A percentile compares a stretch with the other conserved stretches of the same genome.
Conservation (phyloP, 495 filamentous ascomycete species). For the Annulohypoxylon nitens region DNA sequence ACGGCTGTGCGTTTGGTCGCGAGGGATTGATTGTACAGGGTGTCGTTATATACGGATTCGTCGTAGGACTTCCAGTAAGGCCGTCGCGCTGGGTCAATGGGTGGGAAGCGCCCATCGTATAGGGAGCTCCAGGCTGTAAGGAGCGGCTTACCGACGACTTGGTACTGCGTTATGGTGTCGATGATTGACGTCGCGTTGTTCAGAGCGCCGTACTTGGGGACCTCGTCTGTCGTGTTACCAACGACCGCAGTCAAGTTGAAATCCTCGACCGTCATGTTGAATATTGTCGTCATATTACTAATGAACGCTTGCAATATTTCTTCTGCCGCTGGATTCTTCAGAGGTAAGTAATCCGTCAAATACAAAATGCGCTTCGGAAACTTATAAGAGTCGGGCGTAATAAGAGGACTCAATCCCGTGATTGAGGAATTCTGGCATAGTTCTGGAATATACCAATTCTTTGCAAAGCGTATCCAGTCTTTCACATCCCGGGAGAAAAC, state of each 20-base stretch:
- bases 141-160: conserved; percentile 47
- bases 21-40: conserved; percentile 47
- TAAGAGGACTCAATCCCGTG: conserved; percentile 52
- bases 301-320: conserved; percentile 58
- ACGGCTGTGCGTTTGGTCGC: conserved; percentile 49
- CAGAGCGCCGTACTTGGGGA: conserved; percentile 36
- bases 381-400: conserved; percentile 48
- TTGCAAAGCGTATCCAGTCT: conserved; percentile 56
- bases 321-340: conserved; percentile 55
- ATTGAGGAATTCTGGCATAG: conserved; percentile 50
- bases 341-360: conserved; percentile 55
- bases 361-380: conserved; percentile 56
- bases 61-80: conserved; percentile 40
- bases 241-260: conserved; percentile 51
- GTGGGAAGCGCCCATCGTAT: conserved; percentile 56
- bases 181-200: conserved; percentile 24
- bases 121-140: conserved; percentile 44
- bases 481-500: conserved; percentile 55
- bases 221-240: conserved; percentile 49
- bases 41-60: conserved; percentile 40
- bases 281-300: conserved; percentile 71
- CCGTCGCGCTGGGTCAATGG: conserved; percentile 53
- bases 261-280: conserved; percentile 56
- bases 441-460: conserved; percentile 55
- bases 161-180: conserved; percentile 41